Evolutionary conservation across 129 eudicot genomes (phyloP), one percentile per base, ranked within the genome.

Genomic region (Ambrosia artemisiifolia): DNA sequence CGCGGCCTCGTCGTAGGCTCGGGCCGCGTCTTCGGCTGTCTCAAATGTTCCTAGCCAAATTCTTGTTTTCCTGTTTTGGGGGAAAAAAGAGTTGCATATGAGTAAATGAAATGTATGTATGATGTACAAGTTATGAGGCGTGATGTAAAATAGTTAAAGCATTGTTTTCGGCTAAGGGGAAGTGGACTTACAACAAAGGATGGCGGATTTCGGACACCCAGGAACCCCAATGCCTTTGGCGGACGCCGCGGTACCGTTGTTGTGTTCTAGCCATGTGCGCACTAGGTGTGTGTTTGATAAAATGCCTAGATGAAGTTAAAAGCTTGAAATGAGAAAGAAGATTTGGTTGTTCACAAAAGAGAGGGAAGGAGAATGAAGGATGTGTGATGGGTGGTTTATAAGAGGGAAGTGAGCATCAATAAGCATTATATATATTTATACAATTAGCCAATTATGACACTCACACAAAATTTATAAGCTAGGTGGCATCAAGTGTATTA

Each of bases 141-240:
- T 38, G 7, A 16, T 13, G 60, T 38, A 62, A 28, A 61, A 69
- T 69, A 9, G n/a, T 6, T 9, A 1, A 46, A 20, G 11, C 4
- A 4, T 14, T 42, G 33, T 8, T 10, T 49, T 12, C 0, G 54
- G 64, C 64, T 6, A 62, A 78, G 30, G 71, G 44, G 43, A 74
- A 48, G 50, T 46, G 3, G 55, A 70, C 91, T 90, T 87, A 90
- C 96, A 90, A 42, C 59, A 90, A 66, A 17, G 96, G 96, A 47
- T 90, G 96, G 18, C 93, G 96, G 48, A 90, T 90, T 87, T 90
- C 96, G 71, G 96, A 90, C 3, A 90, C 96, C 96, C 96, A 90
- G 19, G 96, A 90, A 61, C 96, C 96, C 96, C 96, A 90, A 79
- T 90, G 96, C 78, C 96, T 53, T 72, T 90, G 96, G 8, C 96